These are phyloP conservation scores for Alternaria arbusti DNA, from an alignment of 2,329 filamentous ascomycete species.

Conservation along the genomic window DNA sequence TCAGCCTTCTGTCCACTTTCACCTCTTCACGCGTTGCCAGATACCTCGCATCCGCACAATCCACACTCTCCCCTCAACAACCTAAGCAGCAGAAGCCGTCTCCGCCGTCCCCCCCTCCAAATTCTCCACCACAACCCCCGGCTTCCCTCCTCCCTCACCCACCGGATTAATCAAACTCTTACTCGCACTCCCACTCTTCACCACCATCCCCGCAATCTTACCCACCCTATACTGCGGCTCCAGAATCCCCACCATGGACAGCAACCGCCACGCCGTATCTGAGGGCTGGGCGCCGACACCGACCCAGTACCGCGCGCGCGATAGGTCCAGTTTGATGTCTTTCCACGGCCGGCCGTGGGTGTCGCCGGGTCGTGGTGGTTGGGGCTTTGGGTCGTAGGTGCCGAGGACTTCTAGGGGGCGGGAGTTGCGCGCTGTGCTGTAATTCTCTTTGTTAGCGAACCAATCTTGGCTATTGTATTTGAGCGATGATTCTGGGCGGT, in stretches of 20 bases:
- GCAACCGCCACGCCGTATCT: constrained; percentile 83
- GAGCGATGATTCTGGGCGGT: not conserved
- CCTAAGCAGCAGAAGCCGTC: not conserved
- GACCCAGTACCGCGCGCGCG: constrained; percentile 90
- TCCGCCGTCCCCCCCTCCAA: not conserved
- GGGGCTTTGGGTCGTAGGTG: constrained; percentile 68
- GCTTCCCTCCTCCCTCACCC: not conserved
- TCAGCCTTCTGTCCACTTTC: too few relatives aligned
- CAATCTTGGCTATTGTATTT: not conserved
- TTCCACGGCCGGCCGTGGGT: constrained; percentile 74
- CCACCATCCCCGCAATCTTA: constrained; percentile 41
- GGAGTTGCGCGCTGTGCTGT: constrained; percentile 81
- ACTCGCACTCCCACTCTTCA: constrained; percentile 15
- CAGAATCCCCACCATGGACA: constrained; percentile 70
- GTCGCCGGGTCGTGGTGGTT: constrained; percentile 57
- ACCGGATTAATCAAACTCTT: not conserved
- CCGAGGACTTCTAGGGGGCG: constrained; percentile 90
- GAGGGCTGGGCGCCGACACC: constrained; percentile 95
- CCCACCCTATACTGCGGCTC: constrained; percentile 46
- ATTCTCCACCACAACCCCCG: not conserved
- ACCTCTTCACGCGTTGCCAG: too few relatives aligned
- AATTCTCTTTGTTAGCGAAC: not conserved
- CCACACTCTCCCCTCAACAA: too few relatives aligned
- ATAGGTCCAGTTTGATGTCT: constrained; percentile 84
- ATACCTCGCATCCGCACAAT: not conserved